Percentiles rank a stretch among this genome's conserved stretches.
phyloP scores from a whole-genome alignment of 208 protist species.

The Leishmania guyanensis region DNA sequence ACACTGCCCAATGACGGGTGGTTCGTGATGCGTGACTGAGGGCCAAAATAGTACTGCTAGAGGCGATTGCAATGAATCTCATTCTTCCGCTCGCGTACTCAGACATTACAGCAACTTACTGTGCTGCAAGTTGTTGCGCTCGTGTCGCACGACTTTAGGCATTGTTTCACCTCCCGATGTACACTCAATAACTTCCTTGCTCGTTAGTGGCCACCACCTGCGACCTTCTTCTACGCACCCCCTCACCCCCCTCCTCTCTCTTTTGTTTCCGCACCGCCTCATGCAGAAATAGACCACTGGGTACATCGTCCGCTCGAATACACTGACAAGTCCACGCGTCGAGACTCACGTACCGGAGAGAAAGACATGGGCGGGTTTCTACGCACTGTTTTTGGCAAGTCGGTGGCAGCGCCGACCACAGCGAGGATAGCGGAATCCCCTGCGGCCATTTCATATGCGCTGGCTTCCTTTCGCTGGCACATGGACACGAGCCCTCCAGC shows the following conservation, averaged over 20 bases:
- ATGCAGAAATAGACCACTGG: not conserved
- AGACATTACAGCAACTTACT: not conserved
- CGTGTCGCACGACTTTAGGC: not conserved
- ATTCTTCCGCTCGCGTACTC: not conserved
- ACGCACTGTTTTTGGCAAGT: conserved; percentile 28
- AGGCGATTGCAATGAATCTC: not conserved
- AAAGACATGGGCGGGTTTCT: conserved; percentile 34
- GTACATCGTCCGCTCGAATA: not conserved
- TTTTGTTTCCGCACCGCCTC: not conserved
- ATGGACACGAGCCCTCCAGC: conserved; percentile 64
- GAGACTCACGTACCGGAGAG: not conserved
- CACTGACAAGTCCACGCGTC: too few relatives aligned
- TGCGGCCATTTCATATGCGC: conserved; percentile 44
- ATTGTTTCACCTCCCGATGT: not conserved
- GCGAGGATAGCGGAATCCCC: conserved; percentile 29
- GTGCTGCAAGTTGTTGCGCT: not conserved
- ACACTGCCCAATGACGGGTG: not conserved
- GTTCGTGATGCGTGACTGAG: not conserved
- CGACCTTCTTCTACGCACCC: not conserved
- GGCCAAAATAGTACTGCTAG: not conserved
- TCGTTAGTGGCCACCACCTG: not conserved
- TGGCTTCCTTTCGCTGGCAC: conserved; percentile 84
- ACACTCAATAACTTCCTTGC: not conserved
- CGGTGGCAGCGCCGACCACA: conserved; percentile 2
- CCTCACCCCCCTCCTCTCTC: not conserved